phyloP scores from a whole-genome alignment of 805 yeast species.

The Pichia kluyveri region DNA sequence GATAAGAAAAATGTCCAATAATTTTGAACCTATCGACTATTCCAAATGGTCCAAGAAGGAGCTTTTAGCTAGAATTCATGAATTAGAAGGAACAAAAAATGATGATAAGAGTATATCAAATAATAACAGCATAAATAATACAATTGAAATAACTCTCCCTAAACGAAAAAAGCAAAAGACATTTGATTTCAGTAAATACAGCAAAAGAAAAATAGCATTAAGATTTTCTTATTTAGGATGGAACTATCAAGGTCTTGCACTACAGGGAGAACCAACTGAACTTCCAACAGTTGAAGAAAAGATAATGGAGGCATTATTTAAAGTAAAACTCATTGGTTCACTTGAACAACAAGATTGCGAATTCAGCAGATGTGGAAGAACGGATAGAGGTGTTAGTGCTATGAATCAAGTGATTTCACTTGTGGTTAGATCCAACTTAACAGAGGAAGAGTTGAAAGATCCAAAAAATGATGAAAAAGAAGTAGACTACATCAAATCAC shows the following conservation, averaged over 20 bases:
- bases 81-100: slow-evolving; percentile 37
- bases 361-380: slow-evolving; percentile 89
- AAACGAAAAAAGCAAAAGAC: slow-evolving; percentile 27
- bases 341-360: slow-evolving; percentile 52
- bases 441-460: slow-evolving; percentile 51
- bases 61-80: slow-evolving; percentile 45
- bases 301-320: slow-evolving; percentile 61
- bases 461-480: slow-evolving; percentile 55
- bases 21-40: slow-evolving; percentile 29
- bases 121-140: too few species aligned
- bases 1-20: not conserved
- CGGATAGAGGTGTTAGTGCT: slow-evolving; percentile 96
- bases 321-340: slow-evolving; percentile 55
- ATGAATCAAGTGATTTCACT: slow-evolving; percentile 89
- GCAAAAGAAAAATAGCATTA: slow-evolving; percentile 65
- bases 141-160: not conserved
- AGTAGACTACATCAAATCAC: slow-evolving; percentile 62
- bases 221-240: slow-evolving; percentile 87
- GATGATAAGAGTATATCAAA: not conserved
- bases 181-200: slow-evolving; percentile 58
- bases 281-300: slow-evolving; percentile 81
- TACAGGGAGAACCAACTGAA: slow-evolving; percentile 66
- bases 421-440: slow-evolving; percentile 58
- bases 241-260: slow-evolving; percentile 87
- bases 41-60: slow-evolving; percentile 57